Evolutionary conservation across 129 eudicot genomes (phyloP).

Genomic region (Tagetes patula): DNA sequence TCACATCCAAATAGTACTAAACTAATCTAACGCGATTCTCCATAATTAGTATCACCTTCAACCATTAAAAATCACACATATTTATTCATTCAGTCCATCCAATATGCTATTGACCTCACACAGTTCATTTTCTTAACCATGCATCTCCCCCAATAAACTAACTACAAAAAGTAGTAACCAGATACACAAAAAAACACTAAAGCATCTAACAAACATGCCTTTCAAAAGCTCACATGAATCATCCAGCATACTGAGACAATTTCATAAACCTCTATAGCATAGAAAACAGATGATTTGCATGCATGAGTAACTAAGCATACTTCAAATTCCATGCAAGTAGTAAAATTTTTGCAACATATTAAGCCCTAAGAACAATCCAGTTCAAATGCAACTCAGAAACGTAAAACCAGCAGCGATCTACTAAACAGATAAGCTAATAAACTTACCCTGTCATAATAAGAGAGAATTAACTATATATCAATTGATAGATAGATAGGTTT

Average conservation of each 20-base stretch:
- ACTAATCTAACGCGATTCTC: not conserved
- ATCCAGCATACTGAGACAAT: not conserved
- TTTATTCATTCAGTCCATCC: constrained; percentile 5
- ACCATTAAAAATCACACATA: not conserved
- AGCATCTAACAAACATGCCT: not conserved
- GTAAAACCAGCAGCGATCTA: constrained; percentile 22
- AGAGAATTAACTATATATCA: constrained; percentile 21
- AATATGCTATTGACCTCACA: not conserved
- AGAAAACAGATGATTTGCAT: not conserved
- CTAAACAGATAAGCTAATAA: not conserved
- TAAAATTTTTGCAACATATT: too few species aligned
- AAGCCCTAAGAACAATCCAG: not conserved
- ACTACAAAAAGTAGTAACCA: not conserved
- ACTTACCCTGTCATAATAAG: constrained; percentile 18
- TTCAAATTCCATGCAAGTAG: not conserved
- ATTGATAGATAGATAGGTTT: constrained; percentile 27
- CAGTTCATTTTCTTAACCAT: not conserved
- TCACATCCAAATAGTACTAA: constrained; percentile 1
- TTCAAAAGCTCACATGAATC: constrained; percentile 2
- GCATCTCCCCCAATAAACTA: not conserved
- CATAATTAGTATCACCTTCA: not conserved
- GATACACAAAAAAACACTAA: not conserved
- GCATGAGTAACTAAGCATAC: not conserved
- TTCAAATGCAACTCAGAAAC: not conserved
- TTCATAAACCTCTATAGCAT: not conserved